Conservation (phyloP, 1,284 basidiomycete genomes). For the Blastosporella zonata region DNA sequence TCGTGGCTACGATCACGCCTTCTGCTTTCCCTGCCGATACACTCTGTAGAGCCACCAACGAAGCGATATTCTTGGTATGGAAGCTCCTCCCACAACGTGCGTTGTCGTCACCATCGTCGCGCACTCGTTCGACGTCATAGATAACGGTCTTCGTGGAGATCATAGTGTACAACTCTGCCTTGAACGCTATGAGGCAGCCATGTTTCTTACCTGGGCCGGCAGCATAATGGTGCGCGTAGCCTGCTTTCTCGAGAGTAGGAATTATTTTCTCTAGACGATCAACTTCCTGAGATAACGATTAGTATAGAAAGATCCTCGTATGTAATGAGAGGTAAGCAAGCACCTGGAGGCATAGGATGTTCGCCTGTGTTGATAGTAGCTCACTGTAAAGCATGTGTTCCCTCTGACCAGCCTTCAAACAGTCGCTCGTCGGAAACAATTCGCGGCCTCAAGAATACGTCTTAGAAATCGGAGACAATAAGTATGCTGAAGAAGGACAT, state of each 20-base stretch:
- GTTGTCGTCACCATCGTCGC: slow-evolving; percentile 33
- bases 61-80: slow-evolving; percentile 80
- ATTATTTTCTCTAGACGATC: slow-evolving; percentile 67
- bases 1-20: slow-evolving; percentile 77
- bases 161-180: slow-evolving; percentile 47
- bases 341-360: slow-evolving; percentile 85
- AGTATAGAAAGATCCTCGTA: neutral
- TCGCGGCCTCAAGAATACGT: slow-evolving; percentile 58
- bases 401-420: slow-evolving; percentile 70
- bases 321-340: slow-evolving; percentile 13
- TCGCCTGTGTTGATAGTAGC: slow-evolving; percentile 61
- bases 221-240: slow-evolving; percentile 61
- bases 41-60: slow-evolving; percentile 65
- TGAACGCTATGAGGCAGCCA: slow-evolving; percentile 79
- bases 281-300: slow-evolving; percentile 58
- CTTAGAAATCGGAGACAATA: slow-evolving; percentile 1
- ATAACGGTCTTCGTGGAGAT: slow-evolving; percentile 46
- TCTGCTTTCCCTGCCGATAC: slow-evolving; percentile 30
- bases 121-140: slow-evolving; percentile 67
- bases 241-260: slow-evolving; percentile 56
- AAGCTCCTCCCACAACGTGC: slow-evolving; percentile 60
- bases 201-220: slow-evolving; percentile 75
- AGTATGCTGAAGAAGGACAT: slow-evolving; percentile 31
- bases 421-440: slow-evolving; percentile 82
- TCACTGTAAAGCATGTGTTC: slow-evolving; percentile 76